phyloP scores from a whole-genome alignment of 495 filamentous ascomycete genomes.

The Cercophora scortea region DNA sequence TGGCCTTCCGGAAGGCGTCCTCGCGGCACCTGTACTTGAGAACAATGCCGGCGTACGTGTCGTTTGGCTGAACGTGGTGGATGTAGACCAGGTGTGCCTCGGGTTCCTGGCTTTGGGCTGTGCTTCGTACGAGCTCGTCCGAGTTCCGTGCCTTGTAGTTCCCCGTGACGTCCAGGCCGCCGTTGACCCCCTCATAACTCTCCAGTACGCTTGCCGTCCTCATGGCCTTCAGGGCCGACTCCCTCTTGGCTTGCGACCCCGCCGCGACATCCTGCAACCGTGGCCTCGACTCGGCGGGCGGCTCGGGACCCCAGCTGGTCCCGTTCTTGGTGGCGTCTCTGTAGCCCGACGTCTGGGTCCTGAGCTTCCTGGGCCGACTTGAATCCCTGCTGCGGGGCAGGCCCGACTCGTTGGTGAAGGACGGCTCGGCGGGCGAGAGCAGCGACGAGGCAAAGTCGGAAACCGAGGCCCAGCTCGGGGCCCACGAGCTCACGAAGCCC shows the following conservation, averaged over 20 bases:
- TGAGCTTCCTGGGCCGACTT: constrained; percentile 14
- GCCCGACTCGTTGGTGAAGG: constrained; percentile 21
- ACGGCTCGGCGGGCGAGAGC: constrained; percentile 21
- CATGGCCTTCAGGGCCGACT: constrained; percentile 38
- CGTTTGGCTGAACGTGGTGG: constrained; percentile 71
- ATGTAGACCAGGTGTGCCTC: constrained; percentile 79
- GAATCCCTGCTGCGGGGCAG: constrained; percentile 22
- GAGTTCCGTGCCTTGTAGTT: constrained; percentile 49
- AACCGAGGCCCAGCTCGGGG: constrained; percentile 39
- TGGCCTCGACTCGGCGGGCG: constrained; percentile 26
- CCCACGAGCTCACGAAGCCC: constrained; percentile 33
- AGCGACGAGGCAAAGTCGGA: constrained; percentile 37
- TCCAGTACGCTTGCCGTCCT: constrained; percentile 44
- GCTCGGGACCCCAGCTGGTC: constrained; percentile 33
- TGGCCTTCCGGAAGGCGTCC: constrained; percentile 73
- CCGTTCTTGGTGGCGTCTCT: neutral
- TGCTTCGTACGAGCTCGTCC: constrained; percentile 31
- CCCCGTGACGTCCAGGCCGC: constrained; percentile 36
- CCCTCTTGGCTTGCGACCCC: constrained; percentile 40
- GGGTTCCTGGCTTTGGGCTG: constrained; percentile 26
- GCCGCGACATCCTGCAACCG: constrained; percentile 36
- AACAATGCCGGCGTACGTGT: constrained; percentile 83
- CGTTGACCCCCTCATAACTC: constrained; percentile 40
- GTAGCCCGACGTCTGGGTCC: constrained; percentile 12
- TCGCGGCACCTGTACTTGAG: constrained; percentile 82